Conservation (phyloP, 2,329 filamentous ascomycete genomes). For the Exophiala viscosa region DNA sequence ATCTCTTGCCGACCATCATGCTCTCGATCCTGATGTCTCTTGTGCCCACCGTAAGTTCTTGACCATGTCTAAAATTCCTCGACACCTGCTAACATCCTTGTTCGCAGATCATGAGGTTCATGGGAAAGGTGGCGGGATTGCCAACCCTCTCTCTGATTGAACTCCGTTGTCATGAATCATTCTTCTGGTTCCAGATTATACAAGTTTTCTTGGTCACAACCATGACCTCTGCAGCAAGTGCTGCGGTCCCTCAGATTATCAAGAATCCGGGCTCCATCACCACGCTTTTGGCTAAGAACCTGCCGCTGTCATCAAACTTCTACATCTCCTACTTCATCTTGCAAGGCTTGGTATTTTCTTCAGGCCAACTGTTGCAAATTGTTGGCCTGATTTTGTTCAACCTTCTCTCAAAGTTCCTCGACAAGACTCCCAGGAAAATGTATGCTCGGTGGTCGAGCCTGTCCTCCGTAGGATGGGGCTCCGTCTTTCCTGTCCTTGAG, state of each 20-base stretch:
- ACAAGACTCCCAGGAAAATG: constrained; percentile 74
- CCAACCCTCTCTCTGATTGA: constrained; percentile 78
- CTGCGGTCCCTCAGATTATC: constrained; percentile 61
- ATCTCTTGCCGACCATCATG: constrained; percentile 74
- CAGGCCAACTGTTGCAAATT: constrained; percentile 70
- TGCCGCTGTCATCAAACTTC: constrained; percentile 86
- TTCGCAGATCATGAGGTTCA: constrained; percentile 63
- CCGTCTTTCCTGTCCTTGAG: constrained; percentile 75
- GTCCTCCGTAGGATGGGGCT: constrained; percentile 76
- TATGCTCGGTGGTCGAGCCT: constrained; percentile 74
- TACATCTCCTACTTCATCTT: constrained; percentile 94
- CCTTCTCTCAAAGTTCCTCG: constrained; percentile 68
- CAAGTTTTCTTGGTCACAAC: constrained; percentile 91
- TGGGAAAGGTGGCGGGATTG: constrained; percentile 69
- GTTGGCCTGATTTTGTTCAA: constrained; percentile 69
- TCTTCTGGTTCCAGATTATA: constrained; percentile 72
- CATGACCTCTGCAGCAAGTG: constrained; percentile 72
- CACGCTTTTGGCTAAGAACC: constrained; percentile 63
- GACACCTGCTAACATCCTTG: too few species aligned
- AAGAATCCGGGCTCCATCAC: constrained; percentile 61
- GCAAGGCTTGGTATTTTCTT: constrained; percentile 77
- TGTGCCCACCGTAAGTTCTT: constrained; percentile 57
- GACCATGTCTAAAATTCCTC: too few species aligned
- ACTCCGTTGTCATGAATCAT: constrained; percentile 83
- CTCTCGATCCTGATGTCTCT: constrained; percentile 82